These are phyloP conservation scores for Cladobotryum mycophilum DNA, from an alignment of 2,329 filamentous ascomycete species.

Conservation along the genomic window DNA sequence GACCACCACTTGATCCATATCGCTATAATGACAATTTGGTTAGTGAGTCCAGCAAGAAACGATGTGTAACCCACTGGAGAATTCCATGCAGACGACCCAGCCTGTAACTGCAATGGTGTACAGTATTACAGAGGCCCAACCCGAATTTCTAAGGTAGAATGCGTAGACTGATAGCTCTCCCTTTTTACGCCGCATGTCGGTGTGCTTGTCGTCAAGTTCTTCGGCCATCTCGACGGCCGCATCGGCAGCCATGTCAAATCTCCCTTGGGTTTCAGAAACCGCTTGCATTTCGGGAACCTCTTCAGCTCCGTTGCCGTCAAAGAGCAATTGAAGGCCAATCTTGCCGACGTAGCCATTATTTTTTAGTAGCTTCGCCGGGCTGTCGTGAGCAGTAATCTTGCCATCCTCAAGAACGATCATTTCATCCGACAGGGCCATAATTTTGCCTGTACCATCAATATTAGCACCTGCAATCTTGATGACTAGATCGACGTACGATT, in stretches of 20 bases:
- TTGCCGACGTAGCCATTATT: conserved; percentile 5
- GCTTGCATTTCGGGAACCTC: not conserved
- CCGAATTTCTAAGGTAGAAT: conserved; percentile 7
- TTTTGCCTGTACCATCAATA: not conserved
- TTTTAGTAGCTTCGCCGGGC: not conserved
- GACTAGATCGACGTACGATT: not conserved
- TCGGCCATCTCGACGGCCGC: not conserved
- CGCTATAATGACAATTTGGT: not conserved
- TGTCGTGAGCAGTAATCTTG: not conserved
- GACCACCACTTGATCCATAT: conserved; percentile 12
- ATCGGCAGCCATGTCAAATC: conserved; percentile 4
- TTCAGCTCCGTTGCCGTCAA: not conserved
- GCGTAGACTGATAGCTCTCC: conserved; percentile 7
- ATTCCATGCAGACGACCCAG: conserved; percentile 9
- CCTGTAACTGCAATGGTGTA: not conserved
- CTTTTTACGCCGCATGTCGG: conserved; percentile 7
- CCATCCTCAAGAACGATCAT: conserved; percentile 4
- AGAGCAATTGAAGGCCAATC: conserved; percentile 1
- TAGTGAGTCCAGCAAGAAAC: not conserved
- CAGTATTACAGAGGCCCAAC: conserved; percentile 2
- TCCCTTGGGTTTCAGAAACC: not conserved
- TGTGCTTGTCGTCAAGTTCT: conserved; percentile 3
- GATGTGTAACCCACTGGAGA: conserved; percentile 4
- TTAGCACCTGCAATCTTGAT: not conserved
- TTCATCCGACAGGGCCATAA: conserved; percentile 6